A percentile compares a stretch with the other conserved stretches of the same genome.
phyloP scores from a whole-genome alignment of 768 basidiomycete genomes.

The Amanita pallidorosea region DNA sequence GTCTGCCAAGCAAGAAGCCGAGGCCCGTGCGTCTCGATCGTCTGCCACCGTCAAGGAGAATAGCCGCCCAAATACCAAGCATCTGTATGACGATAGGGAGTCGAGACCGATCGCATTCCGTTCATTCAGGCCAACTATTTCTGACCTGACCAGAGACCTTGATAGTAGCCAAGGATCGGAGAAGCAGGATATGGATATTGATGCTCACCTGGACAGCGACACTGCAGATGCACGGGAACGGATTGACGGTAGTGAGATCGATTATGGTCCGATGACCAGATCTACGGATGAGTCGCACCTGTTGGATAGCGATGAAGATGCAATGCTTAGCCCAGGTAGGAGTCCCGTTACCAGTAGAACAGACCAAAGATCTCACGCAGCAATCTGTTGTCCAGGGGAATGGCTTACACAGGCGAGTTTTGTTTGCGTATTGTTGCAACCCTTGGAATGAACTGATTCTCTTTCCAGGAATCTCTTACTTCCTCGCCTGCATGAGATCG shows the following conservation, averaged over 20 bases:
- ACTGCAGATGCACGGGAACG: slow-evolving; percentile 1
- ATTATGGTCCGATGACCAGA: slow-evolving; percentile 22
- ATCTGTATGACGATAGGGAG: not conserved
- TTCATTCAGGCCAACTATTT: not conserved
- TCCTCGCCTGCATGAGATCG: not conserved
- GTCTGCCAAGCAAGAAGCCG: slow-evolving; percentile 16
- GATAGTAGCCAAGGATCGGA: not conserved
- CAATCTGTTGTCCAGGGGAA: not conserved
- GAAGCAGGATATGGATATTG: not conserved
- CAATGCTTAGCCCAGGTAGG: slow-evolving; percentile 60
- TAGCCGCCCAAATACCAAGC: not conserved
- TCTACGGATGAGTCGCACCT: slow-evolving; percentile 36
- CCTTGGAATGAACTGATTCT: not conserved
- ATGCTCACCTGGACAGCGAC: slow-evolving; percentile 1
- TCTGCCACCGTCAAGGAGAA: not conserved
- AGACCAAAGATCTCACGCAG: not conserved
- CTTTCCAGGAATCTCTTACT: slow-evolving; percentile 1
- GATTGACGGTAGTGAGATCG: slow-evolving; percentile 11
- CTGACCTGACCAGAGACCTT: not conserved
- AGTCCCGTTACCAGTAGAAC: slow-evolving; percentile 4
- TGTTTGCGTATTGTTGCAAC: not conserved
- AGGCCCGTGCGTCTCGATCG: slow-evolving; percentile 5
- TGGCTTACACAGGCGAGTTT: slow-evolving; percentile 1
- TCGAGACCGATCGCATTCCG: not conserved
- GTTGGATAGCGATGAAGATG: slow-evolving; percentile 52